These are phyloP conservation scores for Russula vinacea DNA, from an alignment of 768 basidiomycete species.

Conservation along the genomic window DNA sequence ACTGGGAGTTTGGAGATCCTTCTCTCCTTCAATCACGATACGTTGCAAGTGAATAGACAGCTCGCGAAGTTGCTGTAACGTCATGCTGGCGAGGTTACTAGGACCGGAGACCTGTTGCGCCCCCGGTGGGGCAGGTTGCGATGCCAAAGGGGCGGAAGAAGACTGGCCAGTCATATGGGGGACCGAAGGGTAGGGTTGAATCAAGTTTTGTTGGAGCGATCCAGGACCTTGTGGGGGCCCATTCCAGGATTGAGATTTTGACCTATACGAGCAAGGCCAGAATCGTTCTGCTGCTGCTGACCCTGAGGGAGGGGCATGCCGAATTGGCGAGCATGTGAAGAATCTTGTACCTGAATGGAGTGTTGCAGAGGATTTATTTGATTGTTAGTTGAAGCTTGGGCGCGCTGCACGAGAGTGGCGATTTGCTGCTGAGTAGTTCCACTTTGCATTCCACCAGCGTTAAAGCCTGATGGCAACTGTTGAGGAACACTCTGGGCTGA, in stretches of 20 bases:
- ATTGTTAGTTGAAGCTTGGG: not conserved
- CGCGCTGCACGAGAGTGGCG: slow-evolving; percentile 2
- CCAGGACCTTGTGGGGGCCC: slow-evolving; percentile 18
- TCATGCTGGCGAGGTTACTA: not conserved
- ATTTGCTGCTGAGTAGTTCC: slow-evolving; percentile 9
- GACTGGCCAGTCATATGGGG: not conserved
- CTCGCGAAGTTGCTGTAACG: not conserved
- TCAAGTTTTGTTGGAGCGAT: slow-evolving; percentile 1
- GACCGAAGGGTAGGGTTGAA: slow-evolving; percentile 9
- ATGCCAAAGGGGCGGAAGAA: not conserved
- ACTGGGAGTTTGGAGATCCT: not conserved
- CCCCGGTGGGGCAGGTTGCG: slow-evolving; percentile 3
- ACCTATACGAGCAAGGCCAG: slow-evolving; percentile 2
- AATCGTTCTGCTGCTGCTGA: slow-evolving; percentile 10
- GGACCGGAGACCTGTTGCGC: not conserved
- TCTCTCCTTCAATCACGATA: slow-evolving; percentile 8
- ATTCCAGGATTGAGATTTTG: too few species aligned
- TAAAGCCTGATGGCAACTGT: slow-evolving; percentile 4
- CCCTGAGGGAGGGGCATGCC: slow-evolving; percentile 7
- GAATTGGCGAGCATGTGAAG: not conserved
- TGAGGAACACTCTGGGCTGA: not conserved
- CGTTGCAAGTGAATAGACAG: not conserved
- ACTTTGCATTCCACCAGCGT: not conserved
- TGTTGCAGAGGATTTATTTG: slow-evolving; percentile 11
- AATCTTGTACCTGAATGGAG: slow-evolving; percentile 10